These are phyloP conservation scores for Heliamphora exappendiculata DNA, from an alignment of 148 eudicot species.

Conservation along the genomic window DNA sequence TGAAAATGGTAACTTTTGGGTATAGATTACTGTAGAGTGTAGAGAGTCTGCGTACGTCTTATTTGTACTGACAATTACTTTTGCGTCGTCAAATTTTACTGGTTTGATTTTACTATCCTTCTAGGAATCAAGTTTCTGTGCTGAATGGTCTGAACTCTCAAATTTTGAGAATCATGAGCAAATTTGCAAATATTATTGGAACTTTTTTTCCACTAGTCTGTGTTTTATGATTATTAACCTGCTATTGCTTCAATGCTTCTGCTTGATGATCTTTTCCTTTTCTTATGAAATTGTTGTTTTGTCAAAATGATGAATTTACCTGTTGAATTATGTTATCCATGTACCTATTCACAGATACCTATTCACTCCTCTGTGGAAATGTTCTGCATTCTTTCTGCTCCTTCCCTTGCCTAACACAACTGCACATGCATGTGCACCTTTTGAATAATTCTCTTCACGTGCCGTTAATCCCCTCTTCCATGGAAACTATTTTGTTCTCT, in stretches of 20 bases:
- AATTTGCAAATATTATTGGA: background rate
- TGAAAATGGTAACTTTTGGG: background rate
- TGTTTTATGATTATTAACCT: background rate
- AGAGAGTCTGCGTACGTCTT: background rate
- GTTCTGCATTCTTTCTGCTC: no score
- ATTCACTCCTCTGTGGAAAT: no score
- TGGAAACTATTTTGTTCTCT: background rate
- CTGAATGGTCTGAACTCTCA: background rate
- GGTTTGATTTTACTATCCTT: background rate
- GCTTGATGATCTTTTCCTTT: background rate
- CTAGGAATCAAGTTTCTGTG: background rate
- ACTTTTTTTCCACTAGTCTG: background rate
- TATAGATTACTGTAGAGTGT: background rate
- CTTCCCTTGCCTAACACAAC: no score
- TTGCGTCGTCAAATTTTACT: background rate
- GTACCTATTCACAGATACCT: background rate
- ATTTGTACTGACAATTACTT: background rate
- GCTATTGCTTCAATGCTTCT: background rate
- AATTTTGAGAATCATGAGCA: background rate
- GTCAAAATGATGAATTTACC: background rate
- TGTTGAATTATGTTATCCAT: background rate
- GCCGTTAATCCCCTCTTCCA: background rate
- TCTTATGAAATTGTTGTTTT: background rate
- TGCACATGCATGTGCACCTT: no score
- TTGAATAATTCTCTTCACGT: background rate